Evolutionary conservation across 345 rosid genomes (phyloP), one percentile per base, ranked within the genome.

Genomic region (Citrus glauca): DNA sequence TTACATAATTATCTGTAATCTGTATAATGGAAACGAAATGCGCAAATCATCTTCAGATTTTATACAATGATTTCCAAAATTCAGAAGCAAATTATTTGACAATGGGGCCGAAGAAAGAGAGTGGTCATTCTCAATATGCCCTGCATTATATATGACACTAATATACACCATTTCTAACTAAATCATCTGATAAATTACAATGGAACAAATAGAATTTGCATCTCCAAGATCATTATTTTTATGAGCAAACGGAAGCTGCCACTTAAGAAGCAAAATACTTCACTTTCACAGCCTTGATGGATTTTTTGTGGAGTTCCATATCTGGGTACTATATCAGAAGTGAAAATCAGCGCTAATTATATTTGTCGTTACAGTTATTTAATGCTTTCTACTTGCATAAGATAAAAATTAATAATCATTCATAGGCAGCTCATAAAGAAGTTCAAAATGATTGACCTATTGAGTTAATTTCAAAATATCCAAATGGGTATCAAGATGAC

Each of bases 251-350:
- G 0, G 35, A 14, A 71, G 28, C 14, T 16, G 62, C 32, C 33
- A 4, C 42, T 4, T 53, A 17, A 33, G 42, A 72, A 72, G 50
- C 75, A 53, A 4, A 53, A 19, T 30, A 30, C 62, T 71, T 48
- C 56, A 17, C 33, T 17, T 30, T 76, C 66, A 66, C 13, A 87
- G 89, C 86, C 86, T 84, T 8, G 84, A 85, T 67, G 92, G 89
- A 24, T 90, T 85, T 13, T 90, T 87, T 20, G 90, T 0, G 89
- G 92, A 7, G 93, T 80, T 83, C 89, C 87, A 87, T 27, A 81
- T 88, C 90, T 2, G 91, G 89, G 77, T 86, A 85, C 92, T 84
- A 75, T 79, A 79, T 60, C 60, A 32, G 50, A 24, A 55, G 25
- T 64, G 19, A 57, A 35, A 66, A 35, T 66, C 0, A 66, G 65